phyloP scores from a whole-genome alignment of 352 stramenopile genomes.

The Poterioochromonas sp. region DNA sequence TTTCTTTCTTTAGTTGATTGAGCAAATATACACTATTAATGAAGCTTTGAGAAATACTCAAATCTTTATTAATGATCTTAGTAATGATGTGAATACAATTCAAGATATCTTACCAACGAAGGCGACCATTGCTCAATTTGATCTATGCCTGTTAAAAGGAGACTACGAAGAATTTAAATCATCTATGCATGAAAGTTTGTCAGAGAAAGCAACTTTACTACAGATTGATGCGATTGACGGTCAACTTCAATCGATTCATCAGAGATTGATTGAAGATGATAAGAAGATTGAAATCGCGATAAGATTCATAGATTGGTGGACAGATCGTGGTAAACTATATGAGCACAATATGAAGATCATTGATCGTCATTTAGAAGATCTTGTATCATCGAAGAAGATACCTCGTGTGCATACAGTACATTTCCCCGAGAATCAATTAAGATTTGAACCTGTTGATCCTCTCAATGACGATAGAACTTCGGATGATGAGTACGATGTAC shows the following conservation, averaged over 20 bases:
- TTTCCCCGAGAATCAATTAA: background rate
- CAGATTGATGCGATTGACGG: background rate
- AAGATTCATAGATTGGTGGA: slow-evolving; percentile 32
- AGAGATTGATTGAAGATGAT: background rate
- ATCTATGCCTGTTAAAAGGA: background rate
- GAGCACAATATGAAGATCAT: slow-evolving; percentile 33
- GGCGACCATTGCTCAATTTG: background rate
- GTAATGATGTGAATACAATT: background rate
- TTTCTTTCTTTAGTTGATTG: background rate
- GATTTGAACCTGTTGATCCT: background rate
- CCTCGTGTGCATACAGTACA: background rate
- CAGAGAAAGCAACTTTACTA: background rate
- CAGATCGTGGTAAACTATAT: slow-evolving; percentile 10
- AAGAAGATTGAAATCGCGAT: background rate
- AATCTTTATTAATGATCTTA: background rate
- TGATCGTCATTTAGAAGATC: slow-evolving; percentile 27
- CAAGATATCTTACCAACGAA: background rate
- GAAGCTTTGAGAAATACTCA: background rate
- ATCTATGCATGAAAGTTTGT: background rate
- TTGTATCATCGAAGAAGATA: background rate
- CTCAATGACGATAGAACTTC: too few species aligned
- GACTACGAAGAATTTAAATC: background rate
- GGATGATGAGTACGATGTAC: too few species aligned
- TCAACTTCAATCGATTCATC: background rate
- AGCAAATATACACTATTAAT: background rate